Conservation (phyloP, 352 stramenopile genomes). For the Peronospora destructor region DNA sequence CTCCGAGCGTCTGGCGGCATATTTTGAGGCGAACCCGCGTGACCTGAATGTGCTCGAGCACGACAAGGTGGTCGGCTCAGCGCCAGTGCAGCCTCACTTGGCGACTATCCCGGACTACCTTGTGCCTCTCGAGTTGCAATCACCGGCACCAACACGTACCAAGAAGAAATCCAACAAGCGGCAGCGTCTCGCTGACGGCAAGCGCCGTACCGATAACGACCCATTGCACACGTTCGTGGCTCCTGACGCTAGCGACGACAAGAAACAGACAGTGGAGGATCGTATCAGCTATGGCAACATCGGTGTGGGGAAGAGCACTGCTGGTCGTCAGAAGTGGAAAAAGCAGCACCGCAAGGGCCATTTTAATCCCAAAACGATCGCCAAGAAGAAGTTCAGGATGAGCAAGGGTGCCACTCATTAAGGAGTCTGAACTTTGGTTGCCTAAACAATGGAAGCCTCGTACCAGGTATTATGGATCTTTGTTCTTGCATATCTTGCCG, state of each 20-base stretch:
- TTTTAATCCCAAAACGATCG: constrained; percentile 88
- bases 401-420: constrained; percentile 61
- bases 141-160: constrained; percentile 54
- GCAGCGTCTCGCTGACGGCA: constrained; percentile 50
- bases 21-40: constrained; percentile 97
- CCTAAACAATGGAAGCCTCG: not conserved
- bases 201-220: constrained; percentile 92
- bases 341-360: constrained; percentile 84
- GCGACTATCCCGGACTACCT: constrained; percentile 95
- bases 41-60: constrained; percentile 93
- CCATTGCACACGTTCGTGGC: constrained; percentile 93
- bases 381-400: constrained; percentile 80
- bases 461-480: constrained; percentile 13
- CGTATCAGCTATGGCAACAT: constrained; percentile 87
- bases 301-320: constrained; percentile 88
- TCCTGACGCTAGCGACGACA: constrained; percentile 41
- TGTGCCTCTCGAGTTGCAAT: constrained; percentile 92
- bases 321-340: constrained; percentile 93
- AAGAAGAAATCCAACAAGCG: constrained; percentile 73
- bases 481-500: constrained; percentile 26
- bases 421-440: constrained; percentile 11
- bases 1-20: constrained; percentile 91
- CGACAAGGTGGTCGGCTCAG: constrained; percentile 92
- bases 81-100: constrained; percentile 92
- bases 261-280: constrained; percentile 60